Conservation (phyloP, 2,329 filamentous ascomycete species). For the Lecanicillium sp. region DNA sequence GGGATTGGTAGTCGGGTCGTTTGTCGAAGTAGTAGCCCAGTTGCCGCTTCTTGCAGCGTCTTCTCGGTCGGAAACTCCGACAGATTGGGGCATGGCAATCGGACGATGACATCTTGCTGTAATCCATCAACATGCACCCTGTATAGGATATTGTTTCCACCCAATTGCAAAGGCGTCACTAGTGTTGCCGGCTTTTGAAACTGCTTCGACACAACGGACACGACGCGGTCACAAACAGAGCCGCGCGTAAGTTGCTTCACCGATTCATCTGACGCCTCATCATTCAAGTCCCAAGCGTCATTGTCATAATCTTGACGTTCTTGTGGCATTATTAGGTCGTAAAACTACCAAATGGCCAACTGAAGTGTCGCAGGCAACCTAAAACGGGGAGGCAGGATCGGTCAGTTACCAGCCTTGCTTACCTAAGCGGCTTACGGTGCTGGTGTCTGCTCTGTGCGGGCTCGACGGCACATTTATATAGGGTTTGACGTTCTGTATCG, state of each 20-base stretch:
- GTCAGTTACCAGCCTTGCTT: no score
- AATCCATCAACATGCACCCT: slow-evolving; percentile 7
- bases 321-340: no score
- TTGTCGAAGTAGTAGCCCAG: slow-evolving; percentile 6
- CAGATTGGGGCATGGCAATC: slow-evolving; percentile 9
- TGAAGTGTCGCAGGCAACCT: no score
- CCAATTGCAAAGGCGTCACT: slow-evolving; percentile 8
- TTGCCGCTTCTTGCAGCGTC: slow-evolving; percentile 9
- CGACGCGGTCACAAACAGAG: no score
- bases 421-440: no score
- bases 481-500: no score
- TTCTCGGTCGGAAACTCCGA: slow-evolving; percentile 13
- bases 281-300: not conserved
- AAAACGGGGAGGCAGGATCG: no score
- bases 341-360: no score
- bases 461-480: no score
- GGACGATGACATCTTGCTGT: slow-evolving; percentile 8
- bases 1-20: slow-evolving; percentile 9
- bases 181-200: slow-evolving; percentile 1
- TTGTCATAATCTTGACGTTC: slow-evolving; percentile 1
- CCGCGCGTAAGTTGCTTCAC: no score
- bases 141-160: slow-evolving; percentile 13
- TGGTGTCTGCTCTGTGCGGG: no score
- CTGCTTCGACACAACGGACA: not conserved
- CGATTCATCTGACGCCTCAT: not conserved